Evolutionary conservation across 1,284 basidiomycete genomes (phyloP).

Genomic region (Malassezia pachydermatis): DNA sequence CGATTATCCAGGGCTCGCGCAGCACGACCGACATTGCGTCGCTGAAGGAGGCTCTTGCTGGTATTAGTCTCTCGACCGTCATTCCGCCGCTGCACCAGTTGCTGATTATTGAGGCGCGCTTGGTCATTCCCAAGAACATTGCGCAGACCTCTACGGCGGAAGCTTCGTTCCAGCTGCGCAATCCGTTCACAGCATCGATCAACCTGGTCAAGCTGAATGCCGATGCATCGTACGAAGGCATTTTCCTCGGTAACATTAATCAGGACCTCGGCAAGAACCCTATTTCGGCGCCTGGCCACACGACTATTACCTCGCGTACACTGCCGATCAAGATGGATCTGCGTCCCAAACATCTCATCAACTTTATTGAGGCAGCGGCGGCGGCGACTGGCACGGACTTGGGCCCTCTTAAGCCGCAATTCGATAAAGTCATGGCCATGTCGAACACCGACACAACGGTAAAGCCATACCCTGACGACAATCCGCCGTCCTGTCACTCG

Average conservation of each 20-base stretch:
- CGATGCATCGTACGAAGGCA: conserved; percentile 52
- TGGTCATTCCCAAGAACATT: conserved; percentile 47
- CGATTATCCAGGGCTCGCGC: conserved; percentile 57
- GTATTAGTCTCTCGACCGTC: conserved; percentile 57
- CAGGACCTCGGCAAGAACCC: conserved; percentile 53
- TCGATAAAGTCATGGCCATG: conserved; percentile 56
- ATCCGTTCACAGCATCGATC: conserved; percentile 68
- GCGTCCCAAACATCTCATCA: conserved; percentile 58
- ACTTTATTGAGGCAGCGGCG: conserved; percentile 56
- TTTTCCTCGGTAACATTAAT: conserved; percentile 51
- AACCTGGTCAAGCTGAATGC: conserved; percentile 59
- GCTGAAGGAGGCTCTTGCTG: conserved; percentile 58
- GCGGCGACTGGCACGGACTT: conserved; percentile 56
- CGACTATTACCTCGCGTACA: conserved; percentile 56
- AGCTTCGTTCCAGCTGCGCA: conserved; percentile 52
- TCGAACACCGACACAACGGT: conserved; percentile 58
- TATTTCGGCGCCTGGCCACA: conserved; percentile 58
- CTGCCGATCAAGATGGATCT: conserved; percentile 61
- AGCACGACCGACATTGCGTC: conserved; percentile 60
- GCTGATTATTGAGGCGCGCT: conserved; percentile 52
- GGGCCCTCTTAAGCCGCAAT: conserved; percentile 58
- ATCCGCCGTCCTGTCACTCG: conserved; percentile 54
- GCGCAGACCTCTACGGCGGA: conserved; percentile 29
- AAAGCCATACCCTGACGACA: conserved; percentile 50
- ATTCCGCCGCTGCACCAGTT: conserved; percentile 62